Conservation (phyloP, 176 grass and related monocot genomes). For the Eleusine indica region DNA sequence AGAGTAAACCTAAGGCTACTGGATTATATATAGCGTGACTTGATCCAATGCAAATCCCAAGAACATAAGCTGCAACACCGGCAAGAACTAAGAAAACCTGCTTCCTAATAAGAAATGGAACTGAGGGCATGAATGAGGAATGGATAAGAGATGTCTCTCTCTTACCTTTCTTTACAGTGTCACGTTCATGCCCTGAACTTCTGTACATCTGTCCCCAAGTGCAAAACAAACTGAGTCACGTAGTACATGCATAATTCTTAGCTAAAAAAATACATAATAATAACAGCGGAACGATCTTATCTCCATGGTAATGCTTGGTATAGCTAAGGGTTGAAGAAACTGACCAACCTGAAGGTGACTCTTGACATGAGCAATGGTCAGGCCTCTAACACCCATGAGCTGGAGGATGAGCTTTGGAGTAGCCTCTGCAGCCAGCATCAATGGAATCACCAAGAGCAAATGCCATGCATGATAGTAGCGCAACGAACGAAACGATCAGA, state of each 20-base stretch:
- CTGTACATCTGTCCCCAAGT: constrained; percentile 80
- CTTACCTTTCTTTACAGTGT: constrained; percentile 58
- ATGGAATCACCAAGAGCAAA: background rate
- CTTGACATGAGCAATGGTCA: constrained; percentile 93
- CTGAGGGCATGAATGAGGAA: background rate
- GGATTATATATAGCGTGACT: background rate
- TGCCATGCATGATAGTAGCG: background rate
- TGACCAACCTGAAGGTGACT: constrained; percentile 84
- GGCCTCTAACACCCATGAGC: constrained; percentile 75
- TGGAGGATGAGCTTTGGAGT: constrained; percentile 93
- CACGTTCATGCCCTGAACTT: constrained; percentile 72
- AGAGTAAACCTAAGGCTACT: background rate
- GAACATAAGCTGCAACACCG: background rate
- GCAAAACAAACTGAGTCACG: constrained; percentile 19
- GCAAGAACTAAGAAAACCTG: constrained; percentile 24
- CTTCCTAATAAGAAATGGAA: constrained; percentile 10
- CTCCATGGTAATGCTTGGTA: background rate
- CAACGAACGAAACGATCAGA: background rate
- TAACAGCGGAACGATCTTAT: background rate
- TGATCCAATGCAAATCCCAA: constrained; percentile 44
- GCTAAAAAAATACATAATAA: background rate
- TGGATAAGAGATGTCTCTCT: background rate
- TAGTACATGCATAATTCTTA: background rate
- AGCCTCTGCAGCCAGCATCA: constrained; percentile 43
- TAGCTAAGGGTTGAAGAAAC: constrained; percentile 12